Percentiles rank a stretch among this genome's conserved stretches.
These are phyloP conservation scores for Cladosporium cucumerinum DNA, from an alignment of 2,329 filamentous ascomycete genomes.

Conservation along the genomic window DNA sequence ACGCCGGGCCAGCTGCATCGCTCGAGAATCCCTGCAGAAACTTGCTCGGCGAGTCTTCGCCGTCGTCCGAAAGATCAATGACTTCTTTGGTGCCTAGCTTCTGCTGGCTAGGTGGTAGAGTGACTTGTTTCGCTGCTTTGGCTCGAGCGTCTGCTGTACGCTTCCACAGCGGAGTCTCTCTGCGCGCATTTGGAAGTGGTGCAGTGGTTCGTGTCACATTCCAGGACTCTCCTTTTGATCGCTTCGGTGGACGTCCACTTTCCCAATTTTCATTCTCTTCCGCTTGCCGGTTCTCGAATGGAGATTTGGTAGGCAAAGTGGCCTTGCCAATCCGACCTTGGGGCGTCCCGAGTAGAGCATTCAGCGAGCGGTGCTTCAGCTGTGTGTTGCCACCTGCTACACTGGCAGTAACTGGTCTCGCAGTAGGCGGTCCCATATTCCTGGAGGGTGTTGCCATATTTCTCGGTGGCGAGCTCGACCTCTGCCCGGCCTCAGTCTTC, in stretches of 20 bases:
- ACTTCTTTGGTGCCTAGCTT: conserved; percentile 30
- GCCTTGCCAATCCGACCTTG: conserved; percentile 63
- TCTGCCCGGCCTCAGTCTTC: background rate
- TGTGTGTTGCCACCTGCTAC: conserved; percentile 29
- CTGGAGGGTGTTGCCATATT: conserved; percentile 17
- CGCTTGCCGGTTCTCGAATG: conserved; percentile 58
- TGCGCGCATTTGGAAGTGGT: conserved; percentile 14
- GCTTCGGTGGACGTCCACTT: conserved; percentile 38
- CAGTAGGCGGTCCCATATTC: conserved; percentile 16
- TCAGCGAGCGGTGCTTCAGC: conserved; percentile 56
- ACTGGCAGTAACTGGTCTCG: background rate
- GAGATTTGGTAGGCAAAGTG: conserved; percentile 56
- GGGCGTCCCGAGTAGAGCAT: conserved; percentile 62
- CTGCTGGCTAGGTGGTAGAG: conserved; percentile 19
- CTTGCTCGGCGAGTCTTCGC: conserved; percentile 25
- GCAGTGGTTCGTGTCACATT: conserved; percentile 22
- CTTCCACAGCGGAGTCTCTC: conserved; percentile 25
- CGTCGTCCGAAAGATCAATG: conserved; percentile 38
- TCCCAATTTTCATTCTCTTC: conserved; percentile 34
- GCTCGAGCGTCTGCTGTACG: conserved; percentile 29
- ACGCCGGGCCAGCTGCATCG: conserved; percentile 23
- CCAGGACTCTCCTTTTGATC: conserved; percentile 27
- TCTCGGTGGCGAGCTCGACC: conserved; percentile 16
- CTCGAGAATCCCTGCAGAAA: conserved; percentile 29
- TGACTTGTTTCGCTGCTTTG: conserved; percentile 19